Percentiles rank a stretch among this genome's conserved stretches.
Evolutionary conservation across 257 asterid species (phyloP).

Genomic region (Eustoma russellianum): DNA sequence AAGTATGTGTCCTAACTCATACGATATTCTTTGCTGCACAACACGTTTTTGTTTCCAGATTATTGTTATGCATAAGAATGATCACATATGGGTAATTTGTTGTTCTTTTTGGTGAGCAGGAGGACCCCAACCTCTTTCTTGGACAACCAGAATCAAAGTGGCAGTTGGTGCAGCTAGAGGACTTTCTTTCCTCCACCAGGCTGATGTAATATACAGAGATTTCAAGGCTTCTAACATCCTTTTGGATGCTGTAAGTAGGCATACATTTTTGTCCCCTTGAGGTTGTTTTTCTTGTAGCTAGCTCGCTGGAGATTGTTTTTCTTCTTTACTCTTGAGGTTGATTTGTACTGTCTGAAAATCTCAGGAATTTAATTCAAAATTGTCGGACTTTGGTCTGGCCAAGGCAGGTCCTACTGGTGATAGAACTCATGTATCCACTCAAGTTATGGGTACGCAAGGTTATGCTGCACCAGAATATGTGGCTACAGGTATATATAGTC

Average conservation of each 20-base stretch:
- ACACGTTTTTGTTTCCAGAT: not conserved
- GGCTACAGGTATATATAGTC: slow-evolving; percentile 50
- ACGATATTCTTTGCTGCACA: not conserved
- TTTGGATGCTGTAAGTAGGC: slow-evolving; percentile 56
- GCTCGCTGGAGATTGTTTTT: too few relatives aligned
- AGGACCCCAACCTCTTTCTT: slow-evolving; percentile 73
- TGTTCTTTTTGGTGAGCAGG: slow-evolving; percentile 30
- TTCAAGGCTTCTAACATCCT: slow-evolving; percentile 90
- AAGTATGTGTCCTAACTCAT: slow-evolving; percentile 37
- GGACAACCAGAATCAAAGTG: slow-evolving; percentile 90
- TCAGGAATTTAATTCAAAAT: slow-evolving; percentile 84
- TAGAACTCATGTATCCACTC: slow-evolving; percentile 84
- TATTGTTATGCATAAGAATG: too few relatives aligned
- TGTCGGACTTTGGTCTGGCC: slow-evolving; percentile 91
- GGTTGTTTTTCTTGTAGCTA: not conserved
- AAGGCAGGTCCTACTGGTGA: slow-evolving; percentile 96
- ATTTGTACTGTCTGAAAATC: not conserved
- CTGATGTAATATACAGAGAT: slow-evolving; percentile 78
- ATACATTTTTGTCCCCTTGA: not conserved
- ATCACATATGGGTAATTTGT: not conserved
- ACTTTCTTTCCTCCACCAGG: slow-evolving; percentile 82
- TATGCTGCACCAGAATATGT: slow-evolving; percentile 97
- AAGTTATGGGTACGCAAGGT: slow-evolving; percentile 88
- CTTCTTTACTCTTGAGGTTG: too few relatives aligned
- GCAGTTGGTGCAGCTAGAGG: slow-evolving; percentile 93